A percentile compares a stretch with the other conserved stretches of the same genome.
These are phyloP conservation scores for Pestalotiopsis fici DNA, from an alignment of 2,329 filamentous ascomycete genomes.

Conservation along the genomic window DNA sequence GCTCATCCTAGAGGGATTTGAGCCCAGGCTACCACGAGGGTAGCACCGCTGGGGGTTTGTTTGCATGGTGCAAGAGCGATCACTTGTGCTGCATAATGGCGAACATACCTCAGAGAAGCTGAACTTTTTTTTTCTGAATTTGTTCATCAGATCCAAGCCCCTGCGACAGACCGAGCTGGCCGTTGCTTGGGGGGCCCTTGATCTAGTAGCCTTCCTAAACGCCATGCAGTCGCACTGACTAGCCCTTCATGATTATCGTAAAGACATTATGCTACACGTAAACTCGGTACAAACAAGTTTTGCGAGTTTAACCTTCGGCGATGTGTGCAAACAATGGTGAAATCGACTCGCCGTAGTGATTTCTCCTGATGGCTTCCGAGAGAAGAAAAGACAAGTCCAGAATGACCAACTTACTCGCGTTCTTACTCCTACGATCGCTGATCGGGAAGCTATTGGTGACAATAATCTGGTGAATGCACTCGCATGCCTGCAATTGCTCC, in stretches of 20 bases:
- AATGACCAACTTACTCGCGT: constrained; percentile 80
- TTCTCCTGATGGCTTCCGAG: constrained; percentile 89
- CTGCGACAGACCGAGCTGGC: background rate
- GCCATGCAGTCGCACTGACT: constrained; percentile 10
- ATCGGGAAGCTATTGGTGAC: constrained; percentile 98
- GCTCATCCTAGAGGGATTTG: constrained; percentile 66
- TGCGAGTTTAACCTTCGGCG: constrained; percentile 37
- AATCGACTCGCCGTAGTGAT: constrained; percentile 92
- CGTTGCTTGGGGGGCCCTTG: background rate
- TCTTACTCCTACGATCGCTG: constrained; percentile 68
- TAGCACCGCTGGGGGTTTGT: constrained; percentile 69
- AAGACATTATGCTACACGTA: background rate
- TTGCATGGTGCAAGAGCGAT: background rate
- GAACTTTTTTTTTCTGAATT: constrained; percentile 13
- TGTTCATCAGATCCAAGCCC: constrained; percentile 9
- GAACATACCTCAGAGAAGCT: constrained; percentile 6
- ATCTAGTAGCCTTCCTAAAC: constrained; percentile 8
- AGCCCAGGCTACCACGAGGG: constrained; percentile 74
- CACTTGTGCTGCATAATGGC: constrained; percentile 1
- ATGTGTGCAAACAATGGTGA: constrained; percentile 69
- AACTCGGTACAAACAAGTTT: background rate
- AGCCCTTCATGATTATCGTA: constrained; percentile 4
- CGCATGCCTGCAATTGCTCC: constrained; percentile 86
- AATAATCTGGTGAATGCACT: constrained; percentile 90
- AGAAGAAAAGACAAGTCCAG: constrained; percentile 87